Conservation (phyloP, 179 eudicot species). For the Silene noctiflora region DNA sequence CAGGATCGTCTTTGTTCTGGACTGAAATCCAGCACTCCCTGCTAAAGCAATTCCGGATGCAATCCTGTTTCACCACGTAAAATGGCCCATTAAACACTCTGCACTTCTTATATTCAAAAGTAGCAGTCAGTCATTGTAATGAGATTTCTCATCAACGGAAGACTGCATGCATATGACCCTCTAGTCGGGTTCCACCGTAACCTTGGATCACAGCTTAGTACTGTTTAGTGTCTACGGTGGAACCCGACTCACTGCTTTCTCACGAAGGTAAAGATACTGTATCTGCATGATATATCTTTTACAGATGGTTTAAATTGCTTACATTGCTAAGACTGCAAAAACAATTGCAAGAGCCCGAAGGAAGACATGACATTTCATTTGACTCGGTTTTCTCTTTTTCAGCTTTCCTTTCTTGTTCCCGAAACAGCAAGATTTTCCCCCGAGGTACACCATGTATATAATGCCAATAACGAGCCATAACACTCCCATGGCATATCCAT, state of each 20-base stretch:
- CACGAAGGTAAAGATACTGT: too few relatives aligned
- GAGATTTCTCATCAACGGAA: too few relatives aligned
- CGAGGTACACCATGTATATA: conserved; percentile 37
- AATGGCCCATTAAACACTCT: background rate
- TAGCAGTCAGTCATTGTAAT: background rate
- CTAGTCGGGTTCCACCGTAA: too few relatives aligned
- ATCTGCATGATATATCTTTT: too few relatives aligned
- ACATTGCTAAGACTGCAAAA: conserved; percentile 56
- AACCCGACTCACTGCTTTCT: too few relatives aligned
- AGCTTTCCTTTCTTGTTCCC: conserved; percentile 29
- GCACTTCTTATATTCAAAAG: background rate
- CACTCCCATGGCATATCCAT: conserved; percentile 50
- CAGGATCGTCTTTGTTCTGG: conserved; percentile 57
- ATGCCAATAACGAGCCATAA: conserved; percentile 55
- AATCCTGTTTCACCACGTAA: conserved; percentile 34
- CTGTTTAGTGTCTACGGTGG: too few relatives aligned
- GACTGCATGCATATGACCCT: too few relatives aligned
- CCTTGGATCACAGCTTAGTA: too few relatives aligned
- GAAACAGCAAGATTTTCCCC: conserved; percentile 34
- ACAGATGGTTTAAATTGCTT: conserved; percentile 22
- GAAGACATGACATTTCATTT: conserved; percentile 42
- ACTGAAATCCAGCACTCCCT: conserved; percentile 47
- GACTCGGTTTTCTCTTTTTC: conserved; percentile 40
- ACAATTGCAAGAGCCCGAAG: conserved; percentile 34
- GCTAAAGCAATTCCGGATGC: conserved; percentile 55